Percentiles rank a stretch among this genome's conserved stretches.
Evolutionary conservation across 805 yeast species (phyloP).

Genomic region (Candida glaebosa): DNA sequence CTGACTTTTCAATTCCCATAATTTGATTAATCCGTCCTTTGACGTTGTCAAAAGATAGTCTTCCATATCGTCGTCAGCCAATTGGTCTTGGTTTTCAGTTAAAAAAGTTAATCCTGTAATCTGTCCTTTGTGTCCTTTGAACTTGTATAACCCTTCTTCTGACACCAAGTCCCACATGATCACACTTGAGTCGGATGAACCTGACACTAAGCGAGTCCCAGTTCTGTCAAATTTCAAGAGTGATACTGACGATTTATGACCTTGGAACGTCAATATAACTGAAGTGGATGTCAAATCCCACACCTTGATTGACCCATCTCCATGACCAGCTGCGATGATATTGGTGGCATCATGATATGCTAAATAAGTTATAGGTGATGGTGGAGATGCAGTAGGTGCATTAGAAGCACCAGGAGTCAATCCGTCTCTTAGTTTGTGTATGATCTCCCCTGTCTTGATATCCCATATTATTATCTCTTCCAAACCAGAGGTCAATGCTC

Average conservation of each 20-base stretch:
- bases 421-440: conserved; percentile 57
- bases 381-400: conserved; percentile 58
- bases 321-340: conserved; percentile 82
- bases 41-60: conserved; percentile 75
- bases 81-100: conserved; percentile 22
- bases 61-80: conserved; percentile 49
- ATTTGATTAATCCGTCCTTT: conserved; percentile 86
- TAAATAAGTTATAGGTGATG: conserved; percentile 60
- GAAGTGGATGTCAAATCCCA: conserved; percentile 87
- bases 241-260: conserved; percentile 85
- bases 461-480: conserved; percentile 91
- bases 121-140: conserved; percentile 85
- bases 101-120: conserved; percentile 71
- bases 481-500: conserved; percentile 74
- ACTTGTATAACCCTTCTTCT: conserved; percentile 82
- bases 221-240: conserved; percentile 65
- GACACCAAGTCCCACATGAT: conserved; percentile 94
- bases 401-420: conserved; percentile 69
- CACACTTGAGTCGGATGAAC: conserved; percentile 79
- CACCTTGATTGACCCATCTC: conserved; percentile 82
- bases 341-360: conserved; percentile 59
- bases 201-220: conserved; percentile 84
- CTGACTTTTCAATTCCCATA: conserved; percentile 89
- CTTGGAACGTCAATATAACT: conserved; percentile 77
- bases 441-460: conserved; percentile 78